Evolutionary conservation across 176 grass and related monocot species (phyloP).

Genomic region (Oryza officinalis): DNA sequence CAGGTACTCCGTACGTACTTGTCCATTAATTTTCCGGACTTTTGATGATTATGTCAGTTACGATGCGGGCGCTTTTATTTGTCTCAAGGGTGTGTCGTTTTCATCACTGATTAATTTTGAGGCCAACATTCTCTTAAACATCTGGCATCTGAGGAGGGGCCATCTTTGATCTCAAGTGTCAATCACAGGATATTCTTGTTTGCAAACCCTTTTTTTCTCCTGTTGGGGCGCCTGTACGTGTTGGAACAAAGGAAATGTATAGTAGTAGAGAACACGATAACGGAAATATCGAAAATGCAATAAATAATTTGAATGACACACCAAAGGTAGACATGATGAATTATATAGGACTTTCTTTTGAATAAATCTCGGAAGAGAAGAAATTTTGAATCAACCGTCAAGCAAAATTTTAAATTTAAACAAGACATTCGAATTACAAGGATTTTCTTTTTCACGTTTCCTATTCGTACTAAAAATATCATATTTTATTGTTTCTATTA

Average conservation of each 20-base stretch:
- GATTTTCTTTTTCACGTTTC: background rate
- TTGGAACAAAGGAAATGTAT: background rate
- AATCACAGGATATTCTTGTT: background rate
- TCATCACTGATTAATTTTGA: constrained; percentile 6
- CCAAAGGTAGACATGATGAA: background rate
- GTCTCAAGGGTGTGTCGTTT: background rate
- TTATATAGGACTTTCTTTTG: too few relatives aligned
- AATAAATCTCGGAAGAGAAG: background rate
- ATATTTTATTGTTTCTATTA: background rate
- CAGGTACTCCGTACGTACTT: background rate
- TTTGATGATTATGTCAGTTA: constrained; percentile 31
- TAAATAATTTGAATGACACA: background rate
- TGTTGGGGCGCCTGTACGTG: background rate
- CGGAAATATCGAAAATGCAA: background rate
- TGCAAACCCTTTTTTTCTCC: background rate
- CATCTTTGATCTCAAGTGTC: background rate
- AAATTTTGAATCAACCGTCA: background rate
- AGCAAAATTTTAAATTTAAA: background rate
- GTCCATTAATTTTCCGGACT: constrained; percentile 16
- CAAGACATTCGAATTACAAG: background rate
- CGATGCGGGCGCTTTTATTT: constrained; percentile 10
- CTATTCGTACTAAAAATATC: background rate
- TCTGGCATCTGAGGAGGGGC: background rate
- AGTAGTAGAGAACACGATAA: background rate
- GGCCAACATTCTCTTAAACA: constrained; percentile 5